These are phyloP conservation scores for Singerocomus inundabilis DNA, from an alignment of 1,284 basidiomycete genomes.

Conservation along the genomic window DNA sequence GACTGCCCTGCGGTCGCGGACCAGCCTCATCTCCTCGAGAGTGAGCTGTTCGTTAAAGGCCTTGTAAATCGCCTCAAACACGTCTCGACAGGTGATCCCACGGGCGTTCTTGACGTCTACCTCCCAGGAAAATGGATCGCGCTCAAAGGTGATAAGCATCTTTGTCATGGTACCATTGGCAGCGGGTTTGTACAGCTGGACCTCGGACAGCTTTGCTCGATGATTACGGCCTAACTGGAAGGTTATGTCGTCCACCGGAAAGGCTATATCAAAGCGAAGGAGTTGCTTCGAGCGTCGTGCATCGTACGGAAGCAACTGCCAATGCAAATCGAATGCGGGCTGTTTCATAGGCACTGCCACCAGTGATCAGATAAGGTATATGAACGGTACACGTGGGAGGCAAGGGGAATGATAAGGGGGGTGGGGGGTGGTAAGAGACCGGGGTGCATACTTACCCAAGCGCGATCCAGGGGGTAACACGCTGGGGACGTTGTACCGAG, in stretches of 20 bases:
- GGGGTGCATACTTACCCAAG: slow-evolving; percentile 23
- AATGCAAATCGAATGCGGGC: slow-evolving; percentile 36
- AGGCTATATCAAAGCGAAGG: slow-evolving; percentile 31
- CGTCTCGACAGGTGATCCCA: slow-evolving; percentile 50
- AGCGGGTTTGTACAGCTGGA: slow-evolving; percentile 37
- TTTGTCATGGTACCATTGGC: slow-evolving; percentile 32
- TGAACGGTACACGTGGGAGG: slow-evolving; percentile 10
- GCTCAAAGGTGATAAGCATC: slow-evolving; percentile 38
- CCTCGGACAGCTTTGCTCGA: slow-evolving; percentile 20
- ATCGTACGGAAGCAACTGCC: slow-evolving; percentile 41
- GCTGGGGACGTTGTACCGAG: slow-evolving; percentile 26
- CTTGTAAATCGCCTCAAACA: slow-evolving; percentile 53
- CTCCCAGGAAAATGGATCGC: slow-evolving; percentile 39
- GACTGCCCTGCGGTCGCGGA: slow-evolving; percentile 36
- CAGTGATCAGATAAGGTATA: slow-evolving; percentile 28
- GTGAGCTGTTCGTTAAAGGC: slow-evolving; percentile 46
- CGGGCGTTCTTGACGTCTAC: slow-evolving; percentile 41
- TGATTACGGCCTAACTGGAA: slow-evolving; percentile 12
- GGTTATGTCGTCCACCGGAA: slow-evolving; percentile 26
- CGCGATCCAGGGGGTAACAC: slow-evolving; percentile 24
- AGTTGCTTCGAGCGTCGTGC: slow-evolving; percentile 24
- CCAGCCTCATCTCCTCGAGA: slow-evolving; percentile 36
- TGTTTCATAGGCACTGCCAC: slow-evolving; percentile 30
- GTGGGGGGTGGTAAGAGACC: too few species aligned
- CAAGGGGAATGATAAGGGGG: neutral